Base-by-base conservation (phyloP, 2,329 filamentous ascomycete genomes). In the Teratosphaeria viscida region DNA sequence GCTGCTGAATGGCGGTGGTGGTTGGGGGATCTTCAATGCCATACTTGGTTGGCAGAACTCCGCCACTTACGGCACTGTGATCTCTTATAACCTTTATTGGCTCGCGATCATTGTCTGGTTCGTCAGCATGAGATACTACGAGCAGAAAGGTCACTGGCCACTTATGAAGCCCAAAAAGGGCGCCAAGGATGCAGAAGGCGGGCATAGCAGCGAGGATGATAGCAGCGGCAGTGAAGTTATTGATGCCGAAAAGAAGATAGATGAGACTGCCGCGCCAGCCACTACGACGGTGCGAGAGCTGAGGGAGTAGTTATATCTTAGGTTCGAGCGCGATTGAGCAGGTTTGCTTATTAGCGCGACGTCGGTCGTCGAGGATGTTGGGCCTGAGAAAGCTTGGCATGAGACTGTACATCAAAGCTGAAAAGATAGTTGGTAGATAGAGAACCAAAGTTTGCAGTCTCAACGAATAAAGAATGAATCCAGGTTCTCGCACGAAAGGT, bases 1-100 rank as follows among this genome's bases (percentile, higher is more conserved):
- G 0, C 76, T 84, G 57, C 74, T 86, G 47, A 85, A 89, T 63
- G 87, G 88, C 32, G 87, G 87, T 55, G 85, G 86, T 43, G 89
- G 88, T 53, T 95, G 90, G 90, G 89, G 89, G 59, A 85, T 95
- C 65, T 90, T 95, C 79, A 92, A 95, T 67, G 85, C 89, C 60
- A 80, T 95, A 16, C 79, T 95, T 11, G 90, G 91, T 60, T 96
- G 91, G 91, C 83, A 85, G 62, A 95, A 95, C 76, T 90, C 88
- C 12, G 91, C 89, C 5, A 95, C 90, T 1, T 91, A 92, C 67
- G 90, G 90, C 57, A 92, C 89, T 1, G 87, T 95, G 64, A 85
- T 95, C 63, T 85, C 88, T 1, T 95, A 95, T 77, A 95, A 94
- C 71, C 60, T 92, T 16, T 95, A 95, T 77, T 96, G 90, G 91